Evolutionary conservation across 148 eudicot species (phyloP).

Genomic region (Simmondsia chinensis): DNA sequence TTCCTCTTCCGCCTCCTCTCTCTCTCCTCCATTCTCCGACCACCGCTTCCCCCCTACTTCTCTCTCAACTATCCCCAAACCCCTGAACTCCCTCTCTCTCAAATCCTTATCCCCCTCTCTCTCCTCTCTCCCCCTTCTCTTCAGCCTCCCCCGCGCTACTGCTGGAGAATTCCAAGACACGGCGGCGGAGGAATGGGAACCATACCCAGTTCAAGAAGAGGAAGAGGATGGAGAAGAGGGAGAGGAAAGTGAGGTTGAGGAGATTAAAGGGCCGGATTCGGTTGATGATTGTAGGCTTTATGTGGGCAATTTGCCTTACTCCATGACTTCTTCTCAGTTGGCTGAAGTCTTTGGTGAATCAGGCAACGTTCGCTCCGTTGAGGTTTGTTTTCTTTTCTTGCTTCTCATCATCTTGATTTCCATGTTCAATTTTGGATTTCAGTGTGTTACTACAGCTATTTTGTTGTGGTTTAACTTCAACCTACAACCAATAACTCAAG

Average conservation of each 20-base stretch:
- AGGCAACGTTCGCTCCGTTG: conserved; percentile 49
- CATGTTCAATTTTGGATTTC: not conserved
- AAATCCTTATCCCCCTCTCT: conserved; percentile 17
- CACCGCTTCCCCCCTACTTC: conserved; percentile 6
- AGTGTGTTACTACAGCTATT: not conserved
- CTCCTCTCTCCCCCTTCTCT: conserved; percentile 10
- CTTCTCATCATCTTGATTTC: not conserved
- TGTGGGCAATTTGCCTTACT: conserved; percentile 76
- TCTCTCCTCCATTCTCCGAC: not conserved
- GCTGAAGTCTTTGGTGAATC: conserved; percentile 56
- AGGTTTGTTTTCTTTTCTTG: conserved; percentile 30
- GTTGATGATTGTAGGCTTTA: conserved; percentile 50
- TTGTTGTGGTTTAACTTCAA: not conserved
- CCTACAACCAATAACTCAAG: no score
- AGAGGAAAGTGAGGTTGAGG: conserved; percentile 14
- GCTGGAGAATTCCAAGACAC: conserved; percentile 10
- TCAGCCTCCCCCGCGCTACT: conserved; percentile 15
- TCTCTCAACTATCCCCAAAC: conserved; percentile 10
- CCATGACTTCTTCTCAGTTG: conserved; percentile 52
- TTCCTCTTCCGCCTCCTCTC: conserved; percentile 13
- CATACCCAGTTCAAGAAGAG: conserved; percentile 12
- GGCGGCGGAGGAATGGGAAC: conserved; percentile 10
- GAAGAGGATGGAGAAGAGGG: conserved; percentile 9
- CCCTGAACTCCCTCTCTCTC: conserved; percentile 22
- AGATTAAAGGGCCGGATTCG: conserved; percentile 9